These are phyloP conservation scores for Suillus hirtellus DNA, from an alignment of 768 basidiomycete species.

Conservation along the genomic window DNA sequence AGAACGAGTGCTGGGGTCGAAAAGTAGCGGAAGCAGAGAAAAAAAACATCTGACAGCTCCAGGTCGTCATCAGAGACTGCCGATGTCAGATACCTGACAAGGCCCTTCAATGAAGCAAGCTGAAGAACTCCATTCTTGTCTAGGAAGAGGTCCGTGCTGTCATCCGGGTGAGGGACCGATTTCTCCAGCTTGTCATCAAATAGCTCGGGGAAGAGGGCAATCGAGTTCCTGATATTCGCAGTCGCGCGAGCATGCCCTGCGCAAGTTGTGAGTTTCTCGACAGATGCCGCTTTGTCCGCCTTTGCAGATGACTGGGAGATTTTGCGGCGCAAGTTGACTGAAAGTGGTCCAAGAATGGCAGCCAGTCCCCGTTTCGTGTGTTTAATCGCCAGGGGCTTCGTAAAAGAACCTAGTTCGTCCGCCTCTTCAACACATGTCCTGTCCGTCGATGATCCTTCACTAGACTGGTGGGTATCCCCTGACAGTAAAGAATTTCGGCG, in stretches of 20 bases:
- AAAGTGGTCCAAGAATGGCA: slow-evolving; percentile 20
- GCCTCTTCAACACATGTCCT: slow-evolving; percentile 3
- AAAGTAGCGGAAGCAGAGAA: slow-evolving; percentile 74
- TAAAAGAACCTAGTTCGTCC: slow-evolving; percentile 3
- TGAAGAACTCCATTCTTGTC: slow-evolving; percentile 29
- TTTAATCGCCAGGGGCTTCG: not conserved
- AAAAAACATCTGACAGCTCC: slow-evolving; percentile 55
- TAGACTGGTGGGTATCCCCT: not conserved
- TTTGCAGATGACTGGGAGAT: slow-evolving; percentile 12
- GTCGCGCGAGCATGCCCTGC: slow-evolving; percentile 27
- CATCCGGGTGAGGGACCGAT: slow-evolving; percentile 33
- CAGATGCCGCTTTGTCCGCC: not conserved
- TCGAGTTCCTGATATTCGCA: slow-evolving; percentile 26
- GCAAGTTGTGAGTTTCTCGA: not conserved
- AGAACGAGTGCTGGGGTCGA: slow-evolving; percentile 50
- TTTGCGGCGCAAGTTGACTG: slow-evolving; percentile 13
- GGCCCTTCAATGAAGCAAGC: slow-evolving; percentile 40
- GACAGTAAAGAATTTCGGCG: not conserved
- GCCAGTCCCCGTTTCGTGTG: slow-evolving; percentile 17
- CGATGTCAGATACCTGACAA: slow-evolving; percentile 49
- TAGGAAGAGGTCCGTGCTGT: slow-evolving; percentile 29
- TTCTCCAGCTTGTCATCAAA: slow-evolving; percentile 29
- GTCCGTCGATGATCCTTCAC: slow-evolving; percentile 2
- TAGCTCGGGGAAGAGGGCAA: slow-evolving; percentile 30
- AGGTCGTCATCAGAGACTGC: slow-evolving; percentile 39